Evolutionary conservation across 805 yeast genomes (phyloP).

Genomic region (Metschnikowia cubensis): DNA sequence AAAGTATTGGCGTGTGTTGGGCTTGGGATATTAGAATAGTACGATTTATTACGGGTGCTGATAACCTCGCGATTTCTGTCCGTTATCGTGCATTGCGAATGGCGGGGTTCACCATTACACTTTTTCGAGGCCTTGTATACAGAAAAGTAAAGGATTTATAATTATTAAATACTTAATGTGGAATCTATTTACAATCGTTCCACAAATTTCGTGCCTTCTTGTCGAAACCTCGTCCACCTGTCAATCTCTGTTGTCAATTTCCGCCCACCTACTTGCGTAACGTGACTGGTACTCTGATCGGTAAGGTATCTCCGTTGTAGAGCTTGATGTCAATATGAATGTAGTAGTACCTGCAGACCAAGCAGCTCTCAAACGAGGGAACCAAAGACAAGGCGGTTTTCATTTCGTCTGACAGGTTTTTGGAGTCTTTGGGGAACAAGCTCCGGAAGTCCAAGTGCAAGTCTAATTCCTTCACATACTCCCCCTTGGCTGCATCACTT

Average conservation of each 20-base stretch:
- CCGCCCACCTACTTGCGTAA: slow-evolving; percentile 6
- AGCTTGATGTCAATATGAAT: slow-evolving; percentile 18
- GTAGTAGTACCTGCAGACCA: slow-evolving; percentile 26
- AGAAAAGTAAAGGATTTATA: neutral
- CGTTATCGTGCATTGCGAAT: slow-evolving; percentile 1
- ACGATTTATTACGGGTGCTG: neutral
- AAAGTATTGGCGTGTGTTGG: neutral
- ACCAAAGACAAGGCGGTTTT: slow-evolving; percentile 20
- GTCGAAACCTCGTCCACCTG: too few species aligned
- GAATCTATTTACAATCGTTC: neutral
- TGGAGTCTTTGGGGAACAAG: slow-evolving; percentile 10
- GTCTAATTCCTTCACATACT: slow-evolving; percentile 5
- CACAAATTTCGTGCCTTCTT: neutral
- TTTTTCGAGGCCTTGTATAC: neutral
- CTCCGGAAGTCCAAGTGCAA: slow-evolving; percentile 12
- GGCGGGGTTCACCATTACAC: neutral
- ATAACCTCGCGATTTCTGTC: neutral
- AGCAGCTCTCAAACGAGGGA: slow-evolving; percentile 29
- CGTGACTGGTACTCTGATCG: slow-evolving; percentile 20
- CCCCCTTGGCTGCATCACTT: neutral
- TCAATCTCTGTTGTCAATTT: too few species aligned
- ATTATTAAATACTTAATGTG: neutral
- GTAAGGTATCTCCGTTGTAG: slow-evolving; percentile 18
- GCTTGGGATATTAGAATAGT: neutral
- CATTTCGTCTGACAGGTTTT: slow-evolving; percentile 13